Conservation (phyloP, 331 rosid species). For the Phaseolus coccineus region DNA sequence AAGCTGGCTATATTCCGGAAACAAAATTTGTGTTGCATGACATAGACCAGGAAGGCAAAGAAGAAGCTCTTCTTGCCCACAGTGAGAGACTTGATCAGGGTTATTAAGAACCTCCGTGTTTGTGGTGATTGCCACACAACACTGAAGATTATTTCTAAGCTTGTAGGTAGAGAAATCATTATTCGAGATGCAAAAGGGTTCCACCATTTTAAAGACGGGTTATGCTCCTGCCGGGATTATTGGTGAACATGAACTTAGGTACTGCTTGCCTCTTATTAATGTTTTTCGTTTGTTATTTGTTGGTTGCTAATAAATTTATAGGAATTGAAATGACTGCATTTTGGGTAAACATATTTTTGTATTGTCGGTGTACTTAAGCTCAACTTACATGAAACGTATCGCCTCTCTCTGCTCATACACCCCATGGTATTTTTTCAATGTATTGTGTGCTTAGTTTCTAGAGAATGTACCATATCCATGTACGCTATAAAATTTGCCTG, state of each 20-base stretch:
- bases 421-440: neutral
- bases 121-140: conserved; percentile 83
- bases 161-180: conserved; percentile 77
- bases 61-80: conserved; percentile 73
- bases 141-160: conserved; percentile 73
- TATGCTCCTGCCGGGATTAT: conserved; percentile 83
- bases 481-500: neutral
- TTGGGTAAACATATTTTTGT: neutral
- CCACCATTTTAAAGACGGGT: conserved; percentile 74
- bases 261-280: conserved; percentile 10
- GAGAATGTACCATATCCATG: neutral
- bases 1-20: conserved; percentile 76
- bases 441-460: neutral
- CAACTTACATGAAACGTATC: neutral
- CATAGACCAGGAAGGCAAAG: conserved; percentile 76
- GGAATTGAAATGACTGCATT: neutral
- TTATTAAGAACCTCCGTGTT: conserved; percentile 79
- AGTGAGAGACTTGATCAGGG: conserved; percentile 83
- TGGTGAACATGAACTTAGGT: conserved; percentile 67
- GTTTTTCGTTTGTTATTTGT: conserved; percentile 20
- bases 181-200: conserved; percentile 79
- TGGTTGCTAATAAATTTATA: neutral
- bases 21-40: conserved; percentile 80
- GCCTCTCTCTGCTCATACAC: neutral
- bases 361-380: neutral